These are phyloP conservation scores for Hapsidospora chrysogenum DNA, from an alignment of 495 filamentous ascomycete genomes.

Conservation along the genomic window DNA sequence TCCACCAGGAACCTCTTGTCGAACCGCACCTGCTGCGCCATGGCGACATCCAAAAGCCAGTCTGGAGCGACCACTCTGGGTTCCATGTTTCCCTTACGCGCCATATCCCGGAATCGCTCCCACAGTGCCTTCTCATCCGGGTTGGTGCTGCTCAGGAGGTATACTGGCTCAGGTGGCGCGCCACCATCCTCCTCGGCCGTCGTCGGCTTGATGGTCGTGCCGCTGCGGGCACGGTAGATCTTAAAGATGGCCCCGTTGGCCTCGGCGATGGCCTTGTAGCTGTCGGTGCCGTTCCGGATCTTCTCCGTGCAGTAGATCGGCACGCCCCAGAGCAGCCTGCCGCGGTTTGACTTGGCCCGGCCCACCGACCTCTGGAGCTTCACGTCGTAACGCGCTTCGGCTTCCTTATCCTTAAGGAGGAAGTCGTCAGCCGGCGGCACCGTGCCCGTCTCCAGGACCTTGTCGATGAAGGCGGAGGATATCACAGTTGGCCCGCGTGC, in stretches of 20 bases:
- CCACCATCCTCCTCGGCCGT: conserved; percentile 39
- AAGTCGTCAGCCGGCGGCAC: conserved; percentile 43
- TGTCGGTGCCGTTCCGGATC: conserved; percentile 65
- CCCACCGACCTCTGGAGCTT: conserved; percentile 44
- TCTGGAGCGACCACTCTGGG: conserved; percentile 65
- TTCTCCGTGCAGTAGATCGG: conserved; percentile 65
- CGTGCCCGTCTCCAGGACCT: conserved; percentile 42
- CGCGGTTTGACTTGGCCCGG: conserved; percentile 58
- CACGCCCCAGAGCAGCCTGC: conserved; percentile 52
- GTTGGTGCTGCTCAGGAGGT: conserved; percentile 50
- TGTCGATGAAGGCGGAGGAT: conserved; percentile 60
- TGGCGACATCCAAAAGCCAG: conserved; percentile 78
- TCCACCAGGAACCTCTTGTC: conserved; percentile 39
- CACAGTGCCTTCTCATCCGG: conserved; percentile 58
- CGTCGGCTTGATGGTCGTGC: conserved; percentile 37
- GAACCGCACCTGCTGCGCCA: conserved; percentile 62
- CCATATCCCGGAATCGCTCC: conserved; percentile 65
- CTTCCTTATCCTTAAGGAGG: conserved; percentile 47
- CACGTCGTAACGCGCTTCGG: conserved; percentile 53
- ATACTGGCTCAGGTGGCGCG: conserved; percentile 48
- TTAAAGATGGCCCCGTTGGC: conserved; percentile 75
- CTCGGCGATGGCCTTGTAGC: conserved; percentile 66
- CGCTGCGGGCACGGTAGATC: conserved; percentile 57
- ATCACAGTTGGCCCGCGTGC: conserved; percentile 62
- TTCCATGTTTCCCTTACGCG: conserved; percentile 47